Evolutionary conservation across 352 stramenopile species (phyloP), one percentile per base, ranked within the genome.

Genomic region (Phytophthora nicotianae): DNA sequence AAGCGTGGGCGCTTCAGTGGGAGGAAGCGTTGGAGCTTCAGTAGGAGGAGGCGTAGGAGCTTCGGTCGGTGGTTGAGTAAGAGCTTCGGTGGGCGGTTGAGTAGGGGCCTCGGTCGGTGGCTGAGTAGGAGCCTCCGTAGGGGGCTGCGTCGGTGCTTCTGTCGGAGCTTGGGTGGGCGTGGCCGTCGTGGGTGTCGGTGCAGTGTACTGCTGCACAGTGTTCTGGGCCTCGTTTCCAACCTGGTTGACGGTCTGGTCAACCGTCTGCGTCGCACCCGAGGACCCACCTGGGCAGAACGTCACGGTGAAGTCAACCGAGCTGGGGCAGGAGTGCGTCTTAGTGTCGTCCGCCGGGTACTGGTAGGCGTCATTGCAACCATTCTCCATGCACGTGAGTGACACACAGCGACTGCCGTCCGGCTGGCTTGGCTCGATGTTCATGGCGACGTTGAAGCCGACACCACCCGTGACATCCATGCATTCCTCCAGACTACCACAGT

Each of bases 381-480:
- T 75, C n/a, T 50, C 53, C 62, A 79, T 68, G 53, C 81, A 90
- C 23, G 70, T 83, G 50, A 88, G 74, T 32, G 71, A 50, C 5
- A 69, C 49, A 50, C 79, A 92, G 57, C 77, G 80, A 7, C 56
- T 51, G 35, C 62, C 60, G 33, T 86, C 60, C 2, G 69, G 67
- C n/a, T 68, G 32, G 43, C 51, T 63, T 2, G 81, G 76, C 11
- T 70, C 65, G 58, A 93, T 89, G 68, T 77, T 75, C 77, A 93
- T 90, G 47, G 81, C 45, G 27, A 88, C 65, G 72, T 91, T 91
- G 67, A 83, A 92, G 40, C 81, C 79, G 16, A 81, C 65, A 24
- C 74, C 79, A 40, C 83, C 83, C 16, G 80, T 91, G 49, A 70
- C 41, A 1, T 24, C 52, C 69, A 88, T 89, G 53, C 81, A 90